Evolutionary conservation across 352 stramenopile genomes (phyloP).

Genomic region (Pythium monospermum): DNA sequence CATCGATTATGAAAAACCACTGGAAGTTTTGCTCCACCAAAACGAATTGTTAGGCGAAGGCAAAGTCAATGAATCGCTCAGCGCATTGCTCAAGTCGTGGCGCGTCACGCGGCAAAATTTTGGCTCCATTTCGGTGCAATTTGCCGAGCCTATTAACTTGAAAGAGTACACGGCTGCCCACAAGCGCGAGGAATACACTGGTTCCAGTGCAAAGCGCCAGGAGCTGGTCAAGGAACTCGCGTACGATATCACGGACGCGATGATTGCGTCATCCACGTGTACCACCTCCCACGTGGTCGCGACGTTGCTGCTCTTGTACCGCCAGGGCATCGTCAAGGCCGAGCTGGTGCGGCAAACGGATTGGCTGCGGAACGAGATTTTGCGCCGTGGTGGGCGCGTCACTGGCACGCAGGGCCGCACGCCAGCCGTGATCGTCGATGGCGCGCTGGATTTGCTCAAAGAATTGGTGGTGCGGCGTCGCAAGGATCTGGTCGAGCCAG

Average conservation of each 20-base stretch:
- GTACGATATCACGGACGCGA: conserved; percentile 69
- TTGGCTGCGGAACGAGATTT: conserved; percentile 69
- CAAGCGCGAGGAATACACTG: neutral
- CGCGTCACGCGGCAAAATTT: conserved; percentile 75
- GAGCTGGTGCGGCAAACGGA: conserved; percentile 70
- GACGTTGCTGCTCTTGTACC: conserved; percentile 71
- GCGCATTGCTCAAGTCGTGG: conserved; percentile 60
- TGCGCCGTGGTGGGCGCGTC: conserved; percentile 62
- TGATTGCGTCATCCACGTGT: conserved; percentile 64
- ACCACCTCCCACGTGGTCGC: conserved; percentile 72
- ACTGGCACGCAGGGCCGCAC: conserved; percentile 65
- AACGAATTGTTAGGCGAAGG: conserved; percentile 76
- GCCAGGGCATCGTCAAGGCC: conserved; percentile 65
- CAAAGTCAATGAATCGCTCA: conserved; percentile 76
- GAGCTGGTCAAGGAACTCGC: conserved; percentile 57
- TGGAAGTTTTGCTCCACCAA: conserved; percentile 77
- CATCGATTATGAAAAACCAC: conserved; percentile 84
- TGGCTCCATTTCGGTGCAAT: conserved; percentile 76
- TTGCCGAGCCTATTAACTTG: conserved; percentile 63
- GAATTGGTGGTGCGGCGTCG: conserved; percentile 66
- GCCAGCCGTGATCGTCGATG: conserved; percentile 59
- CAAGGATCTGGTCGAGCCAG: conserved; percentile 76
- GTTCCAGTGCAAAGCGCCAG: conserved; percentile 4
- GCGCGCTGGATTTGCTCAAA: conserved; percentile 55
- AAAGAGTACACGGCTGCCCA: conserved; percentile 41